Evolutionary conservation across 176 grass and related monocot genomes (phyloP), one percentile per base, ranked within the genome.

Genomic region (Cymbopogon citratus): DNA sequence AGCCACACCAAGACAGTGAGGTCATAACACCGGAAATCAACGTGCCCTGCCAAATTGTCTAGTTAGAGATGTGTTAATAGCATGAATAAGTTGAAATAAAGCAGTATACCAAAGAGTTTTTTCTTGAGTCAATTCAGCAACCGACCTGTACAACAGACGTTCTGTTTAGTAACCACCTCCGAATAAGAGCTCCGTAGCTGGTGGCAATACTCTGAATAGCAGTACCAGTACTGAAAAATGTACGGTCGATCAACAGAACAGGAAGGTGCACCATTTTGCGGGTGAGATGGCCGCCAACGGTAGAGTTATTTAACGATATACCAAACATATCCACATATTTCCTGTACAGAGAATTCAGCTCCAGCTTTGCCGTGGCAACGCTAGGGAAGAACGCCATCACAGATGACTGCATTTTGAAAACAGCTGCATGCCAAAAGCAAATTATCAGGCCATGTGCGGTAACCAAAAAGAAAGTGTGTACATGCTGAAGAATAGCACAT

Each of bases 281-380:
- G 7, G 33, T 41, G 40, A 79, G 21, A 3, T 73, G 34, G 57
- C 39, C 12, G 19, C 41, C 71, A 36, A 44, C 10, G 0, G 43
- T 74, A 13, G 82, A 38, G 36, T 81, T 77, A 44, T 85, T 84
- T 15, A 66, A 24, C 45, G 78, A 73, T 16, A 66, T 18, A 23
- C 60, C 66, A 76, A 76, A 71, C 72, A 76, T 61, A 26, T 63
- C 43, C 27, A 40, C 41, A 46, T 72, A 85, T 23, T 72, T 81
- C 60, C 83, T 81, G 78, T n/a, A 81, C 64, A 89, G 49, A 19
- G 71, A 89, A 34, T 81, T 45, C 44, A 81, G 63, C 65, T 66
- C 87, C 56, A 46, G 43, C 78, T 85, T 85, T 57, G 66, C 65
- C 11, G 60, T 3, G 0, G 54, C 43, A 28, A 76, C 44, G 25